Evolutionary conservation across 345 rosid genomes (phyloP).

Genomic region (Noccaea bulbosa): DNA sequence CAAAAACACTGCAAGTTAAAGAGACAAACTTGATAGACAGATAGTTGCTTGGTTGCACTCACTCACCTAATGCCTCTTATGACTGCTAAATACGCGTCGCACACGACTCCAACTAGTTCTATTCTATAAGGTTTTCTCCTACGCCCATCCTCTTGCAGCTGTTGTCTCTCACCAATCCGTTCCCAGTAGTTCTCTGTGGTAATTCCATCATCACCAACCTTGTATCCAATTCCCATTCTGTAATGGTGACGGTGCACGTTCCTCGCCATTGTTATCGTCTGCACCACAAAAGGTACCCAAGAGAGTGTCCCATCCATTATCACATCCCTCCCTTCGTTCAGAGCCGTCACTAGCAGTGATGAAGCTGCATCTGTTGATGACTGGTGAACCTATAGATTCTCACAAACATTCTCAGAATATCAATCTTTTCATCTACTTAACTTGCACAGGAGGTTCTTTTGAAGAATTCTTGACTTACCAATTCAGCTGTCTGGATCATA

Average conservation of each 20-base stretch:
- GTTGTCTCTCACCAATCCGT: slow-evolving; percentile 60
- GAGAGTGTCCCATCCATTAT: slow-evolving; percentile 97
- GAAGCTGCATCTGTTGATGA: slow-evolving; percentile 97
- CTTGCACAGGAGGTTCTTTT: background rate
- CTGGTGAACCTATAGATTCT: slow-evolving; percentile 74
- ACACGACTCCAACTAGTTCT: slow-evolving; percentile 92
- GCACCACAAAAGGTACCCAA: slow-evolving; percentile 88
- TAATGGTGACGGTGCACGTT: slow-evolving; percentile 80
- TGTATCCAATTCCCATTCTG: slow-evolving; percentile 90
- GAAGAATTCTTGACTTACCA: slow-evolving; percentile 49
- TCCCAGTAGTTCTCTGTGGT: slow-evolving; percentile 92
- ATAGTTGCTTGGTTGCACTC: no score
- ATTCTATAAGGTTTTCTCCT: slow-evolving; percentile 85
- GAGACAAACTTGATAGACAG: background rate
- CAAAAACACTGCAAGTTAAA: slow-evolving; percentile 1
- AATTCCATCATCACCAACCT: slow-evolving; percentile 58
- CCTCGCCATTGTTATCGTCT: slow-evolving; percentile 88
- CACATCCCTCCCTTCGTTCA: slow-evolving; percentile 92
- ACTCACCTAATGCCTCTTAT: slow-evolving; percentile 86
- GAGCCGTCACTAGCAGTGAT: slow-evolving; percentile 85
- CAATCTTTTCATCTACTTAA: background rate
- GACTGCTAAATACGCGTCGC: slow-evolving; percentile 93
- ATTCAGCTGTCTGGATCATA: slow-evolving; percentile 87
- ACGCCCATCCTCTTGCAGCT: slow-evolving; percentile 50
- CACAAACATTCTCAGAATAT: background rate